Evolutionary conservation across 495 filamentous ascomycete genomes (phyloP), one percentile per base, ranked within the genome.

Genomic region (Penicillium lividum): DNA sequence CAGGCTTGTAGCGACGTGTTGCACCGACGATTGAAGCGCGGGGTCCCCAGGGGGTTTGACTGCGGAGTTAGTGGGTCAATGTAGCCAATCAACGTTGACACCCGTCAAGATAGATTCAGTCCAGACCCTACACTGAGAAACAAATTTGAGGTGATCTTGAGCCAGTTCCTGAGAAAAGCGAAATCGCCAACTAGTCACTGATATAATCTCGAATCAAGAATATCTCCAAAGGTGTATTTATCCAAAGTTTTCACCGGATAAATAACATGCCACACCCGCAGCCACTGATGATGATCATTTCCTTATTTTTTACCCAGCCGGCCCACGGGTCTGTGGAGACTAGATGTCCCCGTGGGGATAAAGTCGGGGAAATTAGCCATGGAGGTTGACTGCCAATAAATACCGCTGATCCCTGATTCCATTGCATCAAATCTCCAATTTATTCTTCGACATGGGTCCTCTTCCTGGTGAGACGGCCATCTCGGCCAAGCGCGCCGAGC

Each of bases 401-500:
- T 29, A 51, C 27, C 31, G 56, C 51, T 36, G 60, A 62, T 62
- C 56, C 56, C 60, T 15, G 7, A 7, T n/a, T 40, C n/a, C n/a
- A 15, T n/a, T 4, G 38, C 38, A 15, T 22, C 22, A 22, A 22
- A 22, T 22, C 22, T 22, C 22, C 11, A 45, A 28, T 3, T 36
- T 11, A 36, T 36, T 25, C 30, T 6, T 28, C 46, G 58, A 30
- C 28, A 68, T 68, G 65, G 65, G 48, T 33, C 54, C 57, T 43
- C 53, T 62, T 29, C 28, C 51, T 28, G 64, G 60, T 30, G 67
- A 66, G 57, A 56, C 58, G 50, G 69, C 60, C 57, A 46, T 73
- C 30, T 73, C 71, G 55, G 68, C 65, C 59, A 73, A 69, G 62
- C 72, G 72, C n/a, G 72, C 72, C 47, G 61, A 72, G 65, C 65